Evolutionary conservation across 257 asterid species (phyloP).

Genomic region (Ocimum tenuiflorum): DNA sequence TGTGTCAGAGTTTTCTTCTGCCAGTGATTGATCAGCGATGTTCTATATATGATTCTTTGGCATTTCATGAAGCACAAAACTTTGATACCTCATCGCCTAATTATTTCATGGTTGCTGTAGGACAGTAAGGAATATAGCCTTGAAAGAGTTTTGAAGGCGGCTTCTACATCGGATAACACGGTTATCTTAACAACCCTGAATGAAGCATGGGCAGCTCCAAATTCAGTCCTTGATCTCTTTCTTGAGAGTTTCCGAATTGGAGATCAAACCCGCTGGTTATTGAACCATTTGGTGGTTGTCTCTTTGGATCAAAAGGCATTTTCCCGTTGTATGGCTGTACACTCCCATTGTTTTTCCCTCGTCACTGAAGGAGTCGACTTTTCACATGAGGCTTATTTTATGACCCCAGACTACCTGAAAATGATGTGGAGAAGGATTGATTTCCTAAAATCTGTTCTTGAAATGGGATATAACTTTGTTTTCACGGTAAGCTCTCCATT

Average conservation of each 20-base stretch:
- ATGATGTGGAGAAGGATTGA: conserved; percentile 78
- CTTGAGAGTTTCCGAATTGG: conserved; percentile 45
- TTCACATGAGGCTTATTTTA: conserved; percentile 62
- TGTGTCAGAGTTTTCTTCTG: background rate
- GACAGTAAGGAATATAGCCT: conserved; percentile 34
- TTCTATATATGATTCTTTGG: background rate
- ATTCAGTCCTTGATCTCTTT: conserved; percentile 38
- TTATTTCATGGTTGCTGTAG: conserved; percentile 31
- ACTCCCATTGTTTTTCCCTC: conserved; percentile 52
- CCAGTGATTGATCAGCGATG: background rate
- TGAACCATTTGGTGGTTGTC: conserved; percentile 41
- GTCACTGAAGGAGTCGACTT: conserved; percentile 46
- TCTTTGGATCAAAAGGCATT: conserved; percentile 36
- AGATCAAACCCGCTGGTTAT: conserved; percentile 29
- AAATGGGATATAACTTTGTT: conserved; percentile 60
- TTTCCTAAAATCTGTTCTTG: conserved; percentile 53
- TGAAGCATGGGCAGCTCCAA: conserved; percentile 47
- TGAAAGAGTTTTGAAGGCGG: conserved; percentile 33
- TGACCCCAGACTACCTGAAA: conserved; percentile 54
- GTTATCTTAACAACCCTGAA: conserved; percentile 42
- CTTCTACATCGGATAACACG: conserved; percentile 35
- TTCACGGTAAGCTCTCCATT: conserved; percentile 44
- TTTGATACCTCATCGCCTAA: background rate
- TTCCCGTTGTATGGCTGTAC: conserved; percentile 34
- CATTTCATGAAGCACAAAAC: background rate